Conservation (phyloP, 2,329 filamentous ascomycete species). For the Aspergillus japonicus region DNA sequence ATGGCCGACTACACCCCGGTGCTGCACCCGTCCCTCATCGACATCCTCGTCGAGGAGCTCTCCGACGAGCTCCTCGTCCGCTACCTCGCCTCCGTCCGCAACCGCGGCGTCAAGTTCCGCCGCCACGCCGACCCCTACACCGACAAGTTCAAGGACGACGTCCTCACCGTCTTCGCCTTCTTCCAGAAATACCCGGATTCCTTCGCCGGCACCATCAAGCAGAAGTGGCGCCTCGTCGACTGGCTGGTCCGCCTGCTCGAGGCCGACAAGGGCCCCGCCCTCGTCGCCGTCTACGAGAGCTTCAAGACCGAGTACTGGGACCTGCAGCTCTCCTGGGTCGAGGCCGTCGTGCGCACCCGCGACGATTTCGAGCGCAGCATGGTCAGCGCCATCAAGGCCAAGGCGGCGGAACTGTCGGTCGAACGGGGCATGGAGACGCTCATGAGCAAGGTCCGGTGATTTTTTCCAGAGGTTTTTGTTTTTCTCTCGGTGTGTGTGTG, state of each 20-base stretch:
- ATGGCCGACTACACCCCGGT: slow-evolving; percentile 80
- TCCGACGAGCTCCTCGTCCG: slow-evolving; percentile 84
- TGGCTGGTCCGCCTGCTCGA: slow-evolving; percentile 75
- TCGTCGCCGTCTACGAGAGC: slow-evolving; percentile 74
- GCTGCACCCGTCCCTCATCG: slow-evolving; percentile 80
- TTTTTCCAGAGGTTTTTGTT: background rate
- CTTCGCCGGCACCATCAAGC: slow-evolving; percentile 73
- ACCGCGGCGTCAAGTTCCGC: slow-evolving; percentile 86
- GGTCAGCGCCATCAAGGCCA: slow-evolving; percentile 82
- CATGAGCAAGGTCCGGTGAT: slow-evolving; percentile 79
- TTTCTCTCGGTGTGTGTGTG: background rate
- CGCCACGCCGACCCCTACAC: slow-evolving; percentile 76
- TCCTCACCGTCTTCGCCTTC: slow-evolving; percentile 85
- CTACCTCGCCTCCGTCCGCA: slow-evolving; percentile 81
- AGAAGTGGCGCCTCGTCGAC: slow-evolving; percentile 90
- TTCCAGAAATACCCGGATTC: slow-evolving; percentile 71
- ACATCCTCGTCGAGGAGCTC: slow-evolving; percentile 91
- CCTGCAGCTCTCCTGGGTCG: slow-evolving; percentile 91
- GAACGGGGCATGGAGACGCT: slow-evolving; percentile 84
- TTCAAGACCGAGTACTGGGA: slow-evolving; percentile 93
- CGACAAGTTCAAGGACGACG: slow-evolving; percentile 91
- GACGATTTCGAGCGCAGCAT: slow-evolving; percentile 94
- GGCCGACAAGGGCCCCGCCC: slow-evolving; percentile 67
- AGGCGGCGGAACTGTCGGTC: slow-evolving; percentile 80
- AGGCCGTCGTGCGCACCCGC: slow-evolving; percentile 78